A percentile compares a stretch with the other conserved stretches of the same genome.
Evolutionary conservation across 2,329 filamentous ascomycete genomes (phyloP).

Genomic region (Talaromyces piceae): DNA sequence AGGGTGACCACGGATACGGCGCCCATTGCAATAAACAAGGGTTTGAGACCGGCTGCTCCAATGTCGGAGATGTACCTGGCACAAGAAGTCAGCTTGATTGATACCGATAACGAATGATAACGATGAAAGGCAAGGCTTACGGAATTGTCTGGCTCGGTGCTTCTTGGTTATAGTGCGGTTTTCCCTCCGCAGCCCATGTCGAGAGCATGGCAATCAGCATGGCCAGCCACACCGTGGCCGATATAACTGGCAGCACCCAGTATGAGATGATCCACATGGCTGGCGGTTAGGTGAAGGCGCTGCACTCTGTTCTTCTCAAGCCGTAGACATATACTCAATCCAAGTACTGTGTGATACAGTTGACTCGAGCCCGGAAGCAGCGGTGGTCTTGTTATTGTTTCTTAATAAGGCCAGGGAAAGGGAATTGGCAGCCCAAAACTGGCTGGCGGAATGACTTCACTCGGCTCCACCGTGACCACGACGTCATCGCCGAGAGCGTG

Average conservation of each 20-base stretch:
- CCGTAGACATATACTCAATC: too few species aligned
- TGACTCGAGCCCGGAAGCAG: too few species aligned
- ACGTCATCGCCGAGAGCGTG: constrained; percentile 7
- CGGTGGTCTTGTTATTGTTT: too few species aligned
- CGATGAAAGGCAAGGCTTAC: constrained; percentile 28
- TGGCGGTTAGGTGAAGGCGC: too few species aligned
- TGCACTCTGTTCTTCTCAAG: too few species aligned
- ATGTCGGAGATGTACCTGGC: constrained; percentile 46
- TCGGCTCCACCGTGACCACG: background rate
- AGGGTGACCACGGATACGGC: constrained; percentile 67
- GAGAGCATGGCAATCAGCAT: constrained; percentile 55
- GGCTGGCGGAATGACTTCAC: background rate
- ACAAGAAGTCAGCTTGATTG: background rate
- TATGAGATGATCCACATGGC: constrained; percentile 41
- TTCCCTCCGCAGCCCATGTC: constrained; percentile 47
- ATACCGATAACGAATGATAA: background rate
- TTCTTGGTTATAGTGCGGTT: constrained; percentile 49
- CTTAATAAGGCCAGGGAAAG: background rate
- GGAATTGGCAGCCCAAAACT: background rate
- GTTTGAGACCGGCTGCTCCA: constrained; percentile 51
- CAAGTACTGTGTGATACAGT: too few species aligned
- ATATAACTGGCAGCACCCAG: constrained; percentile 53
- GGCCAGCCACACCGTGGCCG: constrained; percentile 49
- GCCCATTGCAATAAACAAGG: constrained; percentile 55
- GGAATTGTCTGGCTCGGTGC: constrained; percentile 46